These are phyloP conservation scores for Suhomyces canberraensis DNA, from an alignment of 805 yeast species.

Conservation along the genomic window DNA sequence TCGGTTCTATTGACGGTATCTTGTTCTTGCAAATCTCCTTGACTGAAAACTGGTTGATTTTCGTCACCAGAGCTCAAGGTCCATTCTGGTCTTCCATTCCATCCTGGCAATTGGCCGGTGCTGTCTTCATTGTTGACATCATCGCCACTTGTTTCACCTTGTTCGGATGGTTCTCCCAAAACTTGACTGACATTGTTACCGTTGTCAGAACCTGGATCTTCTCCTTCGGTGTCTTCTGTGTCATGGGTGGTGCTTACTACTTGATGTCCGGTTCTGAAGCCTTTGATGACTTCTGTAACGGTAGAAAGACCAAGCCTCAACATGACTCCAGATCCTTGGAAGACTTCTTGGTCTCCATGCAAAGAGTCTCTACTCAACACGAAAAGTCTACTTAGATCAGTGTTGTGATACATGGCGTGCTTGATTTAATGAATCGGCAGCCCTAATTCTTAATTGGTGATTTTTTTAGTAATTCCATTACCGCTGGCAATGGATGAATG, in stretches of 20 bases:
- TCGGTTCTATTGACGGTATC: conserved; percentile 88
- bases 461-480: background rate
- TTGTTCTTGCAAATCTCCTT: conserved; percentile 90
- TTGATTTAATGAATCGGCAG: conserved; percentile 2
- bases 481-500: conserved; percentile 2
- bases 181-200: conserved; percentile 94
- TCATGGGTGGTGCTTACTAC: conserved; percentile 95
- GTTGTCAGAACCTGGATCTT: conserved; percentile 92
- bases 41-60: conserved; percentile 96
- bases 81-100: conserved; percentile 97
- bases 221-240: conserved; percentile 97
- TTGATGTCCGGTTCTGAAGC: conserved; percentile 78
- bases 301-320: conserved; percentile 61
- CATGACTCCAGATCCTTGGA: conserved; percentile 59
- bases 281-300: conserved; percentile 82
- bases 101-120: conserved; percentile 96
- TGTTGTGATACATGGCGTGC: background rate
- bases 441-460: conserved; percentile 1
- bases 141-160: conserved; percentile 88
- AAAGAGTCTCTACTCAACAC: conserved; percentile 86
- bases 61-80: conserved; percentile 95
- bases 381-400: conserved; percentile 63
- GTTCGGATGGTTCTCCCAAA: conserved; percentile 98
- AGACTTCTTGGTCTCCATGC: conserved; percentile 83
- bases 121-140: conserved; percentile 85